Conservation (phyloP, 192 early-diverging fungal species). For the Podila epicladia region DNA sequence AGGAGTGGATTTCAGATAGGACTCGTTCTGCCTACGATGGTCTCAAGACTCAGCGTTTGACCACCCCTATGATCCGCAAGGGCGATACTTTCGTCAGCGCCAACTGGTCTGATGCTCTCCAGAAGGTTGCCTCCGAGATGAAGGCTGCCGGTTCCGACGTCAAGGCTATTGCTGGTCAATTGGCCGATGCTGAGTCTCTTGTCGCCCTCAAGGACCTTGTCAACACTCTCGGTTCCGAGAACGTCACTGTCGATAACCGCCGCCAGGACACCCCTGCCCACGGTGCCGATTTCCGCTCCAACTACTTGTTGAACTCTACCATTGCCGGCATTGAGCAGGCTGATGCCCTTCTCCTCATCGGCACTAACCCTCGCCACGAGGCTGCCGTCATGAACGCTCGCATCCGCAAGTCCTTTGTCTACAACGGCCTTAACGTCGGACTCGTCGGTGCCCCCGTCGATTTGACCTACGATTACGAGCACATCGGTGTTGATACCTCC, state of each 20-base stretch:
- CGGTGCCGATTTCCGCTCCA: conserved; percentile 85
- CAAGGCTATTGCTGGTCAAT: conserved; percentile 89
- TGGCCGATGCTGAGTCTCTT: conserved; percentile 94
- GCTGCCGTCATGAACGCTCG: conserved; percentile 96
- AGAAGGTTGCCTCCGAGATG: conserved; percentile 73
- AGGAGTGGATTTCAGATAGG: conserved; percentile 99
- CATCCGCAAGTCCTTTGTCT: conserved; percentile 93
- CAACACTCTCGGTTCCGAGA: conserved; percentile 88
- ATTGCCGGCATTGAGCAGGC: conserved; percentile 93
- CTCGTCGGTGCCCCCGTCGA: conserved; percentile 81
- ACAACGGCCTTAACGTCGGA: conserved; percentile 81
- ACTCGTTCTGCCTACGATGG: conserved; percentile 96
- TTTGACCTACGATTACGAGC: conserved; percentile 92
- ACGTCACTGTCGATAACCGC: conserved; percentile 77
- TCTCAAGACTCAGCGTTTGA: conserved; percentile 95
- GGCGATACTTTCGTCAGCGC: conserved; percentile 84
- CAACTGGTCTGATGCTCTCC: conserved; percentile 90
- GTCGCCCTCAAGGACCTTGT: conserved; percentile 96
- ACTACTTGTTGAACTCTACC: conserved; percentile 87
- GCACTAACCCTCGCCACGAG: conserved; percentile 97
- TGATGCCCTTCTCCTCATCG: conserved; percentile 90
- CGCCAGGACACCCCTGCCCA: conserved; percentile 62
- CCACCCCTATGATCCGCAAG: conserved; percentile 87
- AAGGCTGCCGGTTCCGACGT: conserved; percentile 70
- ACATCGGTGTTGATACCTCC: conserved; percentile 74